A percentile compares a stretch with the other conserved stretches of the same genome.
These are phyloP conservation scores for Hsuehochloa calcarea DNA, from an alignment of 176 grass and related monocot species.

Conservation along the genomic window DNA sequence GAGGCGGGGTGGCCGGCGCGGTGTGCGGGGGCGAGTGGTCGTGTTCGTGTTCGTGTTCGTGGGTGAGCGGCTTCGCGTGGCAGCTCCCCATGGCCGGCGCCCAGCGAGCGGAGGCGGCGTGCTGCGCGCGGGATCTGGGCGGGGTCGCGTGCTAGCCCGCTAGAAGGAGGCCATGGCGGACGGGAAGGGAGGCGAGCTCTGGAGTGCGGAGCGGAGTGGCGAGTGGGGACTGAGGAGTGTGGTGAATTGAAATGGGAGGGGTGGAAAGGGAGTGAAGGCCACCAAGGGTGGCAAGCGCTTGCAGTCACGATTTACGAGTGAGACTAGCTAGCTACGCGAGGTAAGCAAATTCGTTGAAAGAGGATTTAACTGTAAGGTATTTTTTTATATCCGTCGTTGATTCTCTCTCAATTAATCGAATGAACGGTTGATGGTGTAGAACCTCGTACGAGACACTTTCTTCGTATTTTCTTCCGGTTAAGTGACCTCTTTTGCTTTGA, in stretches of 20 bases:
- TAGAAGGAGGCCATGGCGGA: constrained; percentile 37
- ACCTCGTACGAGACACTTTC: too few species aligned
- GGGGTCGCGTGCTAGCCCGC: neutral
- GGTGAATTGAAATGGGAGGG: constrained; percentile 42
- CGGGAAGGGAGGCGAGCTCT: neutral
- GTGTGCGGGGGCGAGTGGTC: constrained; percentile 39
- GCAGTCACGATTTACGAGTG: neutral
- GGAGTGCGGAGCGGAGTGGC: neutral
- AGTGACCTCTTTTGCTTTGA: too few species aligned
- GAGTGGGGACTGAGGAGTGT: constrained; percentile 8
- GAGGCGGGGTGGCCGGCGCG: constrained; percentile 28
- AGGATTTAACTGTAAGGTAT: too few species aligned
- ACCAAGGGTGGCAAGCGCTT: constrained; percentile 3
- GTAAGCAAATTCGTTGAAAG: too few species aligned
- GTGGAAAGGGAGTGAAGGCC: constrained; percentile 39
- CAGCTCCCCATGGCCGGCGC: constrained; percentile 45
- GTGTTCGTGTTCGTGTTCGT: constrained; percentile 51
- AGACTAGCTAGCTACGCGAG: neutral
- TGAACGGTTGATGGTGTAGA: too few species aligned
- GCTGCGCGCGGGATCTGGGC: constrained; percentile 40
- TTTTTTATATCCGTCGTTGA: too few species aligned
- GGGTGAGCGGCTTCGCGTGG: constrained; percentile 53
- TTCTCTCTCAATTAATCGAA: too few species aligned
- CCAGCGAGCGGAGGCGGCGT: constrained; percentile 30
- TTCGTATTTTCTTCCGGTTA: too few species aligned